Base-by-base conservation (phyloP, 768 basidiomycete genomes). In the Candolleomyces efflorescens region DNA sequence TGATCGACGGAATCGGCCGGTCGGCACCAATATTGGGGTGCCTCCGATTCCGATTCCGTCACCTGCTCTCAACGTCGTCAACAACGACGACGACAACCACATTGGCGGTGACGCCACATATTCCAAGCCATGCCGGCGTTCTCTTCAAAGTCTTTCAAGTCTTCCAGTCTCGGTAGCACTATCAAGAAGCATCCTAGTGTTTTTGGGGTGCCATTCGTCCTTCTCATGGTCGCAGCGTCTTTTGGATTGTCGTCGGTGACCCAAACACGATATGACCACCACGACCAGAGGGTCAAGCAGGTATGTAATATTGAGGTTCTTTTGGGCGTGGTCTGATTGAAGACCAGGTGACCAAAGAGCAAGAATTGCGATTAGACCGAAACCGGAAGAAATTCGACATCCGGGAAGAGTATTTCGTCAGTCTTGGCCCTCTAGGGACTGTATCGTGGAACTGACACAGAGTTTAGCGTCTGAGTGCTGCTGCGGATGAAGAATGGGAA, bases 371-470 rank as follows among this genome's bases (percentile, higher is more conserved):
- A 10, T 75, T 94, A 64, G 79, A 86, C 60, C 82, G 79, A 55
- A 73, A 80, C 50, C 79, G 87, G 72, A 89, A 87, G 74, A 89
- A 85, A 75, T 86, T 97, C 58, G 95, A 98, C 71, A 90, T 97
- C 17, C 78, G 92, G 54, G 96, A 98, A 69, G 95, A 97, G 68
- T 99, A 98, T 71, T 98, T 88, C 68, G 95, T 97, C 73, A 73
- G 93, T 85, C 24, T 23, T 24, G 22, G 10, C 24, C n/a, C 53
- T 41, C 58, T 22, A 12, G 24, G 38, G 7, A 27, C 32, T 37
- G 58, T 23, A 57, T 39, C 26, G 27, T 2, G 12, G 53, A 55
- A 12, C 15, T 47, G 36, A 17, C 54, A 22, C 5, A 45, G 22
- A 27, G 41, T 54, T 20, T 66, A 89, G 91, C 85, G 86, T 63